These are phyloP conservation scores for Arxiozyma bovina DNA, from an alignment of 1,139 yeast genomes.

Conservation along the genomic window DNA sequence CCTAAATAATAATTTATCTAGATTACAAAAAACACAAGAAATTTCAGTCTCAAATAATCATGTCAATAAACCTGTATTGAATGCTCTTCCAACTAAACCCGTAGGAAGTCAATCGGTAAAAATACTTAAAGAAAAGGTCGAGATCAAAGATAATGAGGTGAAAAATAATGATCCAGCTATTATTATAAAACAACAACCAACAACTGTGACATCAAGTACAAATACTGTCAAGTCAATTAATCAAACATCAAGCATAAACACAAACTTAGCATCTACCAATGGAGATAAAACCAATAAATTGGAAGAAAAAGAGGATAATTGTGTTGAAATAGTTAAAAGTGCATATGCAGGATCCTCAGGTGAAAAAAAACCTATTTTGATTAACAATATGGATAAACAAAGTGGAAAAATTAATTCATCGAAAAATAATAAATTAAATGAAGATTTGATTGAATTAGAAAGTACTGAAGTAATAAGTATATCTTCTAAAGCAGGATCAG, in stretches of 20 bases:
- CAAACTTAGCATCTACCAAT: not conserved
- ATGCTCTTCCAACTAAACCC: not conserved
- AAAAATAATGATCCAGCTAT: not conserved
- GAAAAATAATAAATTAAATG: not conserved
- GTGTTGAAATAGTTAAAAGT: too few species aligned
- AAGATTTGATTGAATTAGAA: not conserved
- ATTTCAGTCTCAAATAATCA: not conserved
- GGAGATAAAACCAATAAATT: not conserved
- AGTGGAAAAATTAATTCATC: not conserved
- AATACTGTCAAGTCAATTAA: not conserved
- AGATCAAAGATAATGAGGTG: not conserved
- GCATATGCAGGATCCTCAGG: not conserved
- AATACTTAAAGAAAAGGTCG: not conserved
- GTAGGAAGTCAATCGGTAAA: not conserved
- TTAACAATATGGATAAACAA: not conserved
- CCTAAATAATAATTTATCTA: not conserved
- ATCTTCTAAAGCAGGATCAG: not conserved
- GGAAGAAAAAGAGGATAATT: not conserved
- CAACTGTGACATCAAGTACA: not conserved
- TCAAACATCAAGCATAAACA: not conserved
- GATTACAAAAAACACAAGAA: not conserved
- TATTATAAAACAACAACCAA: not conserved
- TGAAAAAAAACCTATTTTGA: not conserved
- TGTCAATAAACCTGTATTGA: not conserved
- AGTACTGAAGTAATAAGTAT: not conserved